Conservation (phyloP, 805 yeast genomes). For the Teunomyces pallodes region DNA sequence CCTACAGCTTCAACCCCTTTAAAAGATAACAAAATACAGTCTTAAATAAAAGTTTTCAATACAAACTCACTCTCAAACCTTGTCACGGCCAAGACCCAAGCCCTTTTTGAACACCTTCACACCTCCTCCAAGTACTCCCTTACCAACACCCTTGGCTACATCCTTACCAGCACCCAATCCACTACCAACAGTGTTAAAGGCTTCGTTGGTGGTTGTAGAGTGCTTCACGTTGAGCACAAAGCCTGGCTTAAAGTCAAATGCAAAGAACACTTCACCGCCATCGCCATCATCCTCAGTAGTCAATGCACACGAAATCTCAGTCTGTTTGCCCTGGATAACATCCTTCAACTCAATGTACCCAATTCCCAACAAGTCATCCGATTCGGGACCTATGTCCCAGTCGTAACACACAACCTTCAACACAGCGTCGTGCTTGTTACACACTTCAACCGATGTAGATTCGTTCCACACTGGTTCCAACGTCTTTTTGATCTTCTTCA, state of each 20-base stretch:
- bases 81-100: conserved; percentile 27
- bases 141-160: conserved; percentile 37
- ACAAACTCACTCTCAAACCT: not conserved
- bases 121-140: conserved; percentile 35
- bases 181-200: conserved; percentile 41
- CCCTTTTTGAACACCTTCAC: conserved; percentile 36
- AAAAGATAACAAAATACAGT: not conserved
- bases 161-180: conserved; percentile 17
- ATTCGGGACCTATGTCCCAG: conserved; percentile 92
- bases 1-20: not conserved
- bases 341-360: conserved; percentile 56
- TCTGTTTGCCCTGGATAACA: conserved; percentile 46
- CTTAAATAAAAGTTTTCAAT: not conserved
- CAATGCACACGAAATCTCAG: conserved; percentile 46
- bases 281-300: conserved; percentile 47
- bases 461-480: conserved; percentile 91
- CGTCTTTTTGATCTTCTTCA: conserved; percentile 82
- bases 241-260: conserved; percentile 65
- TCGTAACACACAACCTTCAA: conserved; percentile 65
- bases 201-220: conserved; percentile 36
- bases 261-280: conserved; percentile 65
- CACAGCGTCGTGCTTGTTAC: conserved; percentile 59
- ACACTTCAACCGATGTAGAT: conserved; percentile 50
- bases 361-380: conserved; percentile 77
- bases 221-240: conserved; percentile 52